Base-by-base conservation (phyloP, 129 eudicot species). In the Lactuca saligna region DNA sequence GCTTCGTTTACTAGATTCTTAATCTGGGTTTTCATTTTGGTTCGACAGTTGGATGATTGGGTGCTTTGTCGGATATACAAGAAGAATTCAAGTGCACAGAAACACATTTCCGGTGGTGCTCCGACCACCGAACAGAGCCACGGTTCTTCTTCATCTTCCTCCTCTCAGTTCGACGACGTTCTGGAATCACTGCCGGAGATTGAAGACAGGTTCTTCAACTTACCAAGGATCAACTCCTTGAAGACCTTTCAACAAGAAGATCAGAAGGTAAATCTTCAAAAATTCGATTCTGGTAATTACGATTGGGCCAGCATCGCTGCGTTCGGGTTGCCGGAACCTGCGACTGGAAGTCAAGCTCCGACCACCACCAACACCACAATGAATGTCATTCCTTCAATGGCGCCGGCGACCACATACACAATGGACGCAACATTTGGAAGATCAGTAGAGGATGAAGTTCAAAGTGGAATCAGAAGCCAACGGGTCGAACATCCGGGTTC, bases 51-150 rank as follows among this genome's bases (percentile, higher is more conserved):
- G 87, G 99, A 93, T 65, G 99, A 93, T 39, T 93, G 97, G 99
- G 99, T 93, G 6, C 79, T 93, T 6, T 93, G 99, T 64, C 82
- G 99, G 34, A 87, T 93, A 35, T 93, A 93, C 92, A 87, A 93
- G 80, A 93, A 93, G 69, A 87, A 80, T 57, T 89, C 98, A 14
- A 80, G 95, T 49, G 92, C 86, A 17, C 82, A 78, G n/a, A 86
- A 89, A 57, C 65, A 81, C 1, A 13, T 69, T 15, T 34, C 64
- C 8, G 59, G 75, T 34, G 79, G 79, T 3, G 65, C 38, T 7
- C 55, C 66, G 7, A 75, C 85, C 69, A 89, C 85, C 42, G 99
- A 93, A 58, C 81, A 79, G 37, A 88, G 96, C 78, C 87, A 80
- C 44, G 90, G 83, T 12, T 90, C 91, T 10, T 87, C 95, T 0